Evolutionary conservation across 2,329 filamentous ascomycete genomes (phyloP), one percentile per base, ranked within the genome.

Genomic region (Grosmannia serpens): DNA sequence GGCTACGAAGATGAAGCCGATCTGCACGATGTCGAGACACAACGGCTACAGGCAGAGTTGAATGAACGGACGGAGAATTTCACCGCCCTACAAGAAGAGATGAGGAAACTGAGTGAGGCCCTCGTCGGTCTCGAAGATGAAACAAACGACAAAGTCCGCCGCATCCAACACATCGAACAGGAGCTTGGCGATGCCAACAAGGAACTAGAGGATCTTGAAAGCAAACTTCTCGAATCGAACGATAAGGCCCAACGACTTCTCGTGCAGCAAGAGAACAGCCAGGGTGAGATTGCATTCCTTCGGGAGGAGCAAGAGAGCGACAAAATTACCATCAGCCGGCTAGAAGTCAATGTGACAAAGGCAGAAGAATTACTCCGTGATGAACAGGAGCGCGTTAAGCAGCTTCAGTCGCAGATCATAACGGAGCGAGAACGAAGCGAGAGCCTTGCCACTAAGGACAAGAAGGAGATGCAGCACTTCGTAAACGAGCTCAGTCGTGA

Each of bases 301-400:
- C 86, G 94, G 1, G 94, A 99, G 69, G 94, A 99, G 74, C 94
- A 99, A 71, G 94, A 99, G 72, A 84, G 83, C 22, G 94, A 99
- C 76, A 99, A 99, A 79, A 95, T 99, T 69, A 91, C 91, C 72
- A 97, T 99, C 66, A 90, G 92, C 44, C 91, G 97, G 67, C 78
- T 97, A 9, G 91, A 97, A 68, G 88, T 89, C 10, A 84, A 86
- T 17, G 75, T 96, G 44, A 88, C 89, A 65, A 87, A 84, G 59
- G 81, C 85, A n/a, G 88, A 95, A 69, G 84, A 90, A 67, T 83
- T 77, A 54, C 75, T 96, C n/a, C 83, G 87, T 59, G 91, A 94
- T 56, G 91, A 96, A 70, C 88, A 87, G 70, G 91, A 96, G 61
- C 85, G 83, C 53, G 77, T 80, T 22, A 79, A 77, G 66, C 88